Conservation (phyloP, 192 early-diverging fungal genomes). For the Gaertneriomyces sp. region DNA sequence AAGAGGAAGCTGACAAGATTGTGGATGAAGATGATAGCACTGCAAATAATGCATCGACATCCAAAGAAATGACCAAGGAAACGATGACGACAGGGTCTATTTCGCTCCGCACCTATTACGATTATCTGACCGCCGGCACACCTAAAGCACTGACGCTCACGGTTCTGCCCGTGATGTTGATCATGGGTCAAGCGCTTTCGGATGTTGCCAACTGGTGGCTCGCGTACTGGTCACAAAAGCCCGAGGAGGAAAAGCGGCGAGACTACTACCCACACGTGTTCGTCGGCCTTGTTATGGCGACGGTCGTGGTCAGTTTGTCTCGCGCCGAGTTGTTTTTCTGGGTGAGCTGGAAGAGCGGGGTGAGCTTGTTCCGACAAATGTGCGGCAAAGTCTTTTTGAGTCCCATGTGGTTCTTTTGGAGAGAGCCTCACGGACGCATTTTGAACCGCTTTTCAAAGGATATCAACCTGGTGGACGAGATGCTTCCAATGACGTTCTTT, state of each 20-base stretch:
- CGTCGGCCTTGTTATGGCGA: conserved; percentile 37
- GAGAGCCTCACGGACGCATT: conserved; percentile 60
- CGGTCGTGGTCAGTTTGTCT: conserved; percentile 44
- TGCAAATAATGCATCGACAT: background rate
- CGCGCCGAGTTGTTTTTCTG: conserved; percentile 55
- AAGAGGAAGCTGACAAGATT: conserved; percentile 7
- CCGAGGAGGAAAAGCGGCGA: conserved; percentile 34
- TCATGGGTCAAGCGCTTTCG: conserved; percentile 35
- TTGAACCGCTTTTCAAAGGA: conserved; percentile 57
- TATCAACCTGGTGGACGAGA: conserved; percentile 61
- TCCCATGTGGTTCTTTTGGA: conserved; percentile 59
- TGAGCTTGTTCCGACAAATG: conserved; percentile 41
- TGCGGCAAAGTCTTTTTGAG: conserved; percentile 38
- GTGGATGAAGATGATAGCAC: background rate
- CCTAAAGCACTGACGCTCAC: conserved; percentile 4
- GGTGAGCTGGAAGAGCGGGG: conserved; percentile 39
- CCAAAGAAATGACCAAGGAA: conserved; percentile 14
- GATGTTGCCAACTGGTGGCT: conserved; percentile 54
- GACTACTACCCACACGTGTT: conserved; percentile 41
- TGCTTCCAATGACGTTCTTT: conserved; percentile 49
- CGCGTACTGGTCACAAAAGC: conserved; percentile 45
- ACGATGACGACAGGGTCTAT: conserved; percentile 30
- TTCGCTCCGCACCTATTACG: conserved; percentile 30
- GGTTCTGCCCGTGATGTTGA: conserved; percentile 32
- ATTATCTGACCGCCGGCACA: conserved; percentile 42